Percentiles rank a stretch among this genome's conserved stretches.
These are phyloP conservation scores for Scedosporium aurantiacum DNA, from an alignment of 2,329 filamentous ascomycete species.

Conservation along the genomic window DNA sequence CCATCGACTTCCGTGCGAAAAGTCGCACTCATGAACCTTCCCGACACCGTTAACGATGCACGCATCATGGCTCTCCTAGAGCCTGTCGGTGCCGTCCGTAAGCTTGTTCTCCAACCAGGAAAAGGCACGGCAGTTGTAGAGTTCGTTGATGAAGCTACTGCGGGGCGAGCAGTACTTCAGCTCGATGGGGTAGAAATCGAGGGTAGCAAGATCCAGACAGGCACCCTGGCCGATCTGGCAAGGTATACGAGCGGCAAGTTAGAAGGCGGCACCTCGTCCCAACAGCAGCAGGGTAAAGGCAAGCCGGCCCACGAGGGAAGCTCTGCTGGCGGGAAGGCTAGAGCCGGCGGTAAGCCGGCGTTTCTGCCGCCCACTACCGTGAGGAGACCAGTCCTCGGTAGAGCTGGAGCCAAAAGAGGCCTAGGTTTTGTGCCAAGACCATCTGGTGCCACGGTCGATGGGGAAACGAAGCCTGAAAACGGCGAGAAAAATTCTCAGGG, in stretches of 20 bases:
- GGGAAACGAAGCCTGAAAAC: conserved; percentile 17
- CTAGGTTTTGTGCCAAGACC: conserved; percentile 29
- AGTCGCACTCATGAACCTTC: conserved; percentile 71
- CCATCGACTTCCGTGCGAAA: conserved; percentile 49
- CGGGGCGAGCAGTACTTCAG: conserved; percentile 58
- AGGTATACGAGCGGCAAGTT: neutral
- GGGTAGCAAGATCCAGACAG: conserved; percentile 38
- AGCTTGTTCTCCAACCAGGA: conserved; percentile 68
- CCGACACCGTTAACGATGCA: conserved; percentile 85
- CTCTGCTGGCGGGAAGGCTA: too few relatives aligned
- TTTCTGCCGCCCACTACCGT: neutral
- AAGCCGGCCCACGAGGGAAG: neutral
- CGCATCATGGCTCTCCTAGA: conserved; percentile 66
- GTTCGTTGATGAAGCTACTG: conserved; percentile 57
- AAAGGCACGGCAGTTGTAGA: conserved; percentile 82
- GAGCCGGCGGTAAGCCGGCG: neutral
- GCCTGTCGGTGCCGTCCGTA: conserved; percentile 58
- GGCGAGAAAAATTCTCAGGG: conserved; percentile 9
- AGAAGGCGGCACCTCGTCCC: neutral
- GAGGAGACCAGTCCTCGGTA: conserved; percentile 18
- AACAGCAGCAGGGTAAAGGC: neutral
- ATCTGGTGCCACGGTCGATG: conserved; percentile 7
- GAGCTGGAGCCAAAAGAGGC: conserved; percentile 15
- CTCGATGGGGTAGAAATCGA: conserved; percentile 46
- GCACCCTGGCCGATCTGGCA: conserved; percentile 24